Conservation (phyloP, 192 early-diverging fungal species). For the Chytriomyces hyalinus region DNA sequence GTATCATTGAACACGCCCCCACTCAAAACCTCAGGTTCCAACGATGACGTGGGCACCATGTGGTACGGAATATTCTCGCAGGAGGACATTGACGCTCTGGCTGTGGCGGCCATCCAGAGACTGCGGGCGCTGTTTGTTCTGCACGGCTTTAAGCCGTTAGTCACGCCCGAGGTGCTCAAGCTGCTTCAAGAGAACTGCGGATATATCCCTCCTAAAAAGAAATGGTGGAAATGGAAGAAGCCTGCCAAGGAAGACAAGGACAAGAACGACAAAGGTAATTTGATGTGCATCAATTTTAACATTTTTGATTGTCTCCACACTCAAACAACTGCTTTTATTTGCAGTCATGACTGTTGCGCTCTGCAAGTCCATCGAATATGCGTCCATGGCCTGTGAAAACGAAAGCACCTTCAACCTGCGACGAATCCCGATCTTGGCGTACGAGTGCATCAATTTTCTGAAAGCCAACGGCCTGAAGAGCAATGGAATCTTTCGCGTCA, state of each 20-base stretch:
- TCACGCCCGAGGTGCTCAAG: slow-evolving; percentile 43
- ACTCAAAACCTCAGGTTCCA: slow-evolving; percentile 15
- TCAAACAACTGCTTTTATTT: background rate
- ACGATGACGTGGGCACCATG: background rate
- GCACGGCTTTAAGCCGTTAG: slow-evolving; percentile 13
- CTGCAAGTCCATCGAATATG: slow-evolving; percentile 39
- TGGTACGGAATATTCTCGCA: slow-evolving; percentile 24
- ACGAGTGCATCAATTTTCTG: slow-evolving; percentile 46
- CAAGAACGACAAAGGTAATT: slow-evolving; percentile 3
- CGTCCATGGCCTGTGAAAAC: slow-evolving; percentile 37
- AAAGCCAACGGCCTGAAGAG: slow-evolving; percentile 42
- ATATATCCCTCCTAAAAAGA: slow-evolving; percentile 35
- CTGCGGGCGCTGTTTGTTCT: slow-evolving; percentile 1
- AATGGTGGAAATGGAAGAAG: slow-evolving; percentile 47
- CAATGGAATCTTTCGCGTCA: slow-evolving; percentile 57
- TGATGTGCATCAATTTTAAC: background rate
- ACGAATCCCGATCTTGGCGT: slow-evolving; percentile 48
- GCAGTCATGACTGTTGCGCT: slow-evolving; percentile 34
- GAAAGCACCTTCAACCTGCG: slow-evolving; percentile 19
- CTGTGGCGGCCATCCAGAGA: slow-evolving; percentile 1
- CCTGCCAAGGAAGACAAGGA: background rate
- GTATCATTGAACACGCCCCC: background rate
- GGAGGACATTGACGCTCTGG: slow-evolving; percentile 22
- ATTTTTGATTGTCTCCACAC: background rate
- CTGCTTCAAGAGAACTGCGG: slow-evolving; percentile 25